Evolutionary conservation across 805 yeast species (phyloP), one percentile per base, ranked within the genome.

Genomic region (Kodamaea leandrae): DNA sequence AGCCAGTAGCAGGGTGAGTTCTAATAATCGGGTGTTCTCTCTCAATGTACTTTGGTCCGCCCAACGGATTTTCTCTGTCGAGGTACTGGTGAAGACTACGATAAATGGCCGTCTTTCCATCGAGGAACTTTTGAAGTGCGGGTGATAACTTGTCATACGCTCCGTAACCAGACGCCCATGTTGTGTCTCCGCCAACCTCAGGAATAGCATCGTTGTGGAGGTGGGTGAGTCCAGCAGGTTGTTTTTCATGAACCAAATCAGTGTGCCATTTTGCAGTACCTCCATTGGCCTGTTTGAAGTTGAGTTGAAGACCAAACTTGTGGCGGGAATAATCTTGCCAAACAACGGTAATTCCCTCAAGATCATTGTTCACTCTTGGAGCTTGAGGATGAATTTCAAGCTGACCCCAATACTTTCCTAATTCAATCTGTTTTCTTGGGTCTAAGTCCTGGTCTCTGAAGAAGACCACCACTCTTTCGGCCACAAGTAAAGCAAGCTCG

Each of bases 81-180:
- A 65, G 43, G 49, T 68, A 71, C 10, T 50, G 50, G 47, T 71
- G 71, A 7, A 69, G 70, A 14, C 73, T 64, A 18, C 59, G 52
- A 54, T 65, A 68, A 32, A 69, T 60, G 15, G 77, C 80, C 9
- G 63, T 61, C 58, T 75, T 74, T 10, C 78, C 79, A 44, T 77
- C 81, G 51, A 76, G 63, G 51, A 76, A 76, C 46, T 63, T 45
- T 54, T 73, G 73, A 33, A 77, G 61, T 2, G 72, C 72, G 17
- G 76, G 76, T 2, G 80, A 74, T 39, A 77, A 63, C 58, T 73
- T 73, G 49, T 77, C 82, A 54, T 72, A 77, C 27, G 80, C 78
- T 37, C 69, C 81, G 48, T 76, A 76, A 12, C 81, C 80, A 29
- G 78, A 71, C 4, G 75, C 56, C 78, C 79, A 77, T 12, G 63